Evolutionary conservation across 352 stramenopile species (phyloP).

Genomic region (Salisapilia sapeloensis): DNA sequence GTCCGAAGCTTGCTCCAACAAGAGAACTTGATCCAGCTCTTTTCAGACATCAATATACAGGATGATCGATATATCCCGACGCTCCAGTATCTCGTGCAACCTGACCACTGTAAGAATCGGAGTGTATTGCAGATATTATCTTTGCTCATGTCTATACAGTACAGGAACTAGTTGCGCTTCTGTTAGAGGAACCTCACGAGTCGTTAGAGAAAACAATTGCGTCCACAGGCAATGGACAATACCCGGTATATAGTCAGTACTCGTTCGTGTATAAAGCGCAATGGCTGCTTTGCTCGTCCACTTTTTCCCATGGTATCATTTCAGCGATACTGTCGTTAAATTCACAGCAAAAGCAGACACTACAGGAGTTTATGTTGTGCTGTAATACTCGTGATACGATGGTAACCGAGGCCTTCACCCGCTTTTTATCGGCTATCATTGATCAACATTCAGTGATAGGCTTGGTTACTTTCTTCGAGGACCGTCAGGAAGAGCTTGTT

Average conservation of each 20-base stretch:
- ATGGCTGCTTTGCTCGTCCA: slow-evolving; percentile 38
- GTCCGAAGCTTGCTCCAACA: too few relatives aligned
- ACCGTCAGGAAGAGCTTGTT: slow-evolving; percentile 18
- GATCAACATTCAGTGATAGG: slow-evolving; percentile 41
- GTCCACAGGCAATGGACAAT: slow-evolving; percentile 7
- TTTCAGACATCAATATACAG: too few relatives aligned
- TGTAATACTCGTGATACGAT: slow-evolving; percentile 42
- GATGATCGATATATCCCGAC: slow-evolving; percentile 41
- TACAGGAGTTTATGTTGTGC: slow-evolving; percentile 15
- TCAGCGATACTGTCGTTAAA: slow-evolving; percentile 35
- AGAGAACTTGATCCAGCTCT: too few relatives aligned
- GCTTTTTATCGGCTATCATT: slow-evolving; percentile 48
- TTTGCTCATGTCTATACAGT: too few relatives aligned
- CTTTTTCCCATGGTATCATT: slow-evolving; percentile 40
- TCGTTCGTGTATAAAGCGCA: slow-evolving; percentile 34
- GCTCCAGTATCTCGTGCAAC: slow-evolving; percentile 38
- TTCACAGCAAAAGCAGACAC: slow-evolving; percentile 4
- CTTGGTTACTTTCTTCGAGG: slow-evolving; percentile 26
- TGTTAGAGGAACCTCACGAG: too few relatives aligned
- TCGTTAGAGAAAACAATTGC: too few relatives aligned
- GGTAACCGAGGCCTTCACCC: slow-evolving; percentile 36
- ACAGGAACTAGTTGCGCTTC: too few relatives aligned
- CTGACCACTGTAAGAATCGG: slow-evolving; percentile 50
- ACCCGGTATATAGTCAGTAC: slow-evolving; percentile 45
- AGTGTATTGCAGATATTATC: too few relatives aligned